These are phyloP conservation scores for Verbena officinalis DNA, from an alignment of 257 asterid species.

Conservation along the genomic window DNA sequence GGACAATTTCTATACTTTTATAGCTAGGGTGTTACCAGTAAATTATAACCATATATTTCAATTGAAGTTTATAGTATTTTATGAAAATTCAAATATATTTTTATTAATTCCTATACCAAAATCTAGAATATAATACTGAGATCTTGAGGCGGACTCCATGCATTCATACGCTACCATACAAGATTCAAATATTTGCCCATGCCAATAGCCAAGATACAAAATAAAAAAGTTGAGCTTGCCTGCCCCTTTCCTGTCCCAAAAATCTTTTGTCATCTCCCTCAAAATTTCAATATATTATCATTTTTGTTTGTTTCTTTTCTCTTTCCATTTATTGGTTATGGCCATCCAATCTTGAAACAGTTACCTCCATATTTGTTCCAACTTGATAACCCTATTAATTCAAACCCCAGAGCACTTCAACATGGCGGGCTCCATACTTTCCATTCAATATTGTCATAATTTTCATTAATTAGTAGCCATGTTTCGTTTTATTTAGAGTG, in stretches of 20 bases:
- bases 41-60: too few species aligned
- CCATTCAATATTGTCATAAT: not conserved
- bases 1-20: too few species aligned
- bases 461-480: too few species aligned
- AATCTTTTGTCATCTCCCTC: not conserved
- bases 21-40: too few species aligned
- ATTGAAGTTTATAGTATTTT: too few species aligned
- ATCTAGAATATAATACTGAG: not conserved
- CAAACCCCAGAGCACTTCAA: conserved; percentile 3
- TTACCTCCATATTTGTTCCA: not conserved
- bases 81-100: too few species aligned
- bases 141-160: not conserved
- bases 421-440: conserved; percentile 11
- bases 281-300: not conserved
- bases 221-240: too few species aligned
- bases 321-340: not conserved
- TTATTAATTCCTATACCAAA: too few species aligned
- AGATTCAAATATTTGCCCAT: conserved; percentile 2
- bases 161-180: not conserved
- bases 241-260: not conserved
- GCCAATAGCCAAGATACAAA: too few species aligned
- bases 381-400: conserved; percentile 1
- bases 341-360: conserved; percentile 11
- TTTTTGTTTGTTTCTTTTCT: not conserved
- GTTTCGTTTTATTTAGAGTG: too few species aligned